These are phyloP conservation scores for Catunica adiposa DNA, from an alignment of 2,329 filamentous ascomycete genomes.

Conservation along the genomic window DNA sequence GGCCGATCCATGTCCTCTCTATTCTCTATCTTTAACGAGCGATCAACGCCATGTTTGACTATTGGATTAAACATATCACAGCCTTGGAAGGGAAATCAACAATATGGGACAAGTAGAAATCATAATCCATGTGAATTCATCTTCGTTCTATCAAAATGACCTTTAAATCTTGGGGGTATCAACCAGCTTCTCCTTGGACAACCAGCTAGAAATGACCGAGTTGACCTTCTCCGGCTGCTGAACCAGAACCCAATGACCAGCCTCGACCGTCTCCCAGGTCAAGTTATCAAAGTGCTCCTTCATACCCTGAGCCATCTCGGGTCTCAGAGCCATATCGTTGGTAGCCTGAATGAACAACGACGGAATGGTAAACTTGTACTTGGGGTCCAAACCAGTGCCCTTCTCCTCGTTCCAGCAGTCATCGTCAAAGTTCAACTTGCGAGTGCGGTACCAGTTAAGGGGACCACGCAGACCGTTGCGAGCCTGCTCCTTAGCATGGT, in stretches of 20 bases:
- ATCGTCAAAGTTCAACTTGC: constrained; percentile 58
- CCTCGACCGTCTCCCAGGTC: constrained; percentile 46
- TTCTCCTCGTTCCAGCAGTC: constrained; percentile 30
- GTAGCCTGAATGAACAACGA: constrained; percentile 60
- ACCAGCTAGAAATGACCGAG: constrained; percentile 46
- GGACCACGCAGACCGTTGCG: constrained; percentile 61
- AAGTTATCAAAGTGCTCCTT: constrained; percentile 47
- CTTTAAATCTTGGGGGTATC: constrained; percentile 24
- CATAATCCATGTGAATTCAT: no score
- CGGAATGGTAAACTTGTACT: constrained; percentile 36
- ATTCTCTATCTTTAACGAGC: no score
- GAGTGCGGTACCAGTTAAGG: constrained; percentile 75
- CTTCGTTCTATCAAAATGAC: no score
- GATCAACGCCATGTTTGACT: no score
- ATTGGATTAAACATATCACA: no score
- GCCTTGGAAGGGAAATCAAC: no score
- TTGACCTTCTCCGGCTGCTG: constrained; percentile 60
- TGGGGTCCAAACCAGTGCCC: constrained; percentile 29
- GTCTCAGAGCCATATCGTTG: constrained; percentile 55
- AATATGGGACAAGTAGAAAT: no score
- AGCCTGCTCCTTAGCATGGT: constrained; percentile 58
- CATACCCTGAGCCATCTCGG: constrained; percentile 57
- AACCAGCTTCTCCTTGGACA: constrained; percentile 27
- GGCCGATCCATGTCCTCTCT: no score
- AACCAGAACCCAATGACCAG: constrained; percentile 70